Base-by-base conservation (phyloP, 73 alveolate genomes). In the Breviolum minutum region DNA sequence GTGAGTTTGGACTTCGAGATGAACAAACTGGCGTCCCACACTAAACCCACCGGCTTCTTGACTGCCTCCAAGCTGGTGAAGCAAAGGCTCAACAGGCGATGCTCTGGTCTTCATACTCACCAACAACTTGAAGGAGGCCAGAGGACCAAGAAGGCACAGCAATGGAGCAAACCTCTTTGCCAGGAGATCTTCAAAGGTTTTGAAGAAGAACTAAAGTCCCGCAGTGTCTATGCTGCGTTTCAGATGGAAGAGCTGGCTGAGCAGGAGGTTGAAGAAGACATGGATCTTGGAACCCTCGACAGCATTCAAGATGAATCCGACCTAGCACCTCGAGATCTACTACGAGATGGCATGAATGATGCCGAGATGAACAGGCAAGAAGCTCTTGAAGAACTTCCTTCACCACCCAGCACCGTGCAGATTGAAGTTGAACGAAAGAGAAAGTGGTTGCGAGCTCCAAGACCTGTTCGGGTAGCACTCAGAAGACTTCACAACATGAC, bases 401-500 rank as follows among this genome's bases (percentile, higher is more conserved):
- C 12, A 3, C 54, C 54, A 40, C 54, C 54, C 54, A 40, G 3
- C 54, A 40, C 26, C 14, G 48, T 11, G 77, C 14, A 19, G 77
- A 16, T 61, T 32, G 95, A 87, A 9, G 8, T 48, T 26, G 62
- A 60, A 4, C 40, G 83, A 4, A 20, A 66, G 0, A 26, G 14
- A 22, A 87, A 87, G 69, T 87, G 95, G 95, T 61, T 87, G 20
- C 24, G 83, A 8, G 10, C 66, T 5, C 84, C 81, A 0, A 22
- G 95, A 71, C 69, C 81, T 29, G 22, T 30, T 6, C 24, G 95
- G 4, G 70, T 66, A 1, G 83, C 95, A 8, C 69, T 87, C 0
- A 10, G 95, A 61, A 24, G 95, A 3, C 69, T 87, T 60, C 95
- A 87, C 95, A 61, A 27, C 95, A 64, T 87, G 95, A 64, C 83